Conservation (phyloP, 2,329 filamentous ascomycete species). For the Rasamsonia emersonii region DNA sequence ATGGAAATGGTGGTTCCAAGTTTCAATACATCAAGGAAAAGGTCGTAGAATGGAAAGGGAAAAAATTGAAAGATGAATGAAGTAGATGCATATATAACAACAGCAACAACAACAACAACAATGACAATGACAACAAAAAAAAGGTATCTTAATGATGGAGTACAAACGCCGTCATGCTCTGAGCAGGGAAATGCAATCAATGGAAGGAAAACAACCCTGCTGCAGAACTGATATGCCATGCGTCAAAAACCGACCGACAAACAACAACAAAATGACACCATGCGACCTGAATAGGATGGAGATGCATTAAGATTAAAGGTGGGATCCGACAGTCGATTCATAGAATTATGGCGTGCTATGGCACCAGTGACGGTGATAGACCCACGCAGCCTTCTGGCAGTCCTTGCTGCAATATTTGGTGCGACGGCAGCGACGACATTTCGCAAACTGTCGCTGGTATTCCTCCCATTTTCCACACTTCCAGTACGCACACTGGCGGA, state of each 20-base stretch:
- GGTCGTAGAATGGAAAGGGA: too few species aligned
- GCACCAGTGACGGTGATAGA: conserved; percentile 97
- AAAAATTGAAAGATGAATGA: conserved; percentile 2
- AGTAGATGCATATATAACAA: conserved; percentile 4
- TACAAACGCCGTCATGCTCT: conserved; percentile 27
- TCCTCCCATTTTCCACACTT: conserved; percentile 98
- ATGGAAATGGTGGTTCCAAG: too few species aligned
- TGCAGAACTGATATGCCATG: conserved; percentile 8
- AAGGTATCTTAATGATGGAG: conserved; percentile 30
- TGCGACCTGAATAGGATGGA: conserved; percentile 5
- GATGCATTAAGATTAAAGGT: conserved; percentile 1
- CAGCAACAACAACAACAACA: conserved; percentile 12
- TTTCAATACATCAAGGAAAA: too few species aligned
- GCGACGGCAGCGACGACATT: conserved; percentile 88
- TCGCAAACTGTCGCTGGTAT: conserved; percentile 91
- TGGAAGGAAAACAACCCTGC: too few species aligned
- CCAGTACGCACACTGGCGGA: conserved; percentile 95
- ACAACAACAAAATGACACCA: conserved; percentile 8
- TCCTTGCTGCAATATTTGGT: conserved; percentile 99
- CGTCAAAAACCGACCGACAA: conserved; percentile 2
- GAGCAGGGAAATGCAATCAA: conserved; percentile 7
- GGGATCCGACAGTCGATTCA: too few species aligned
- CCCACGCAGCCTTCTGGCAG: conserved; percentile 98
- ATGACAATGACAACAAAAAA: conserved; percentile 17
- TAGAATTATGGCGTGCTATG: conserved; percentile 31